Evolutionary conservation across 2,329 filamentous ascomycete species (phyloP).

Genomic region (Botrytis elliptica): DNA sequence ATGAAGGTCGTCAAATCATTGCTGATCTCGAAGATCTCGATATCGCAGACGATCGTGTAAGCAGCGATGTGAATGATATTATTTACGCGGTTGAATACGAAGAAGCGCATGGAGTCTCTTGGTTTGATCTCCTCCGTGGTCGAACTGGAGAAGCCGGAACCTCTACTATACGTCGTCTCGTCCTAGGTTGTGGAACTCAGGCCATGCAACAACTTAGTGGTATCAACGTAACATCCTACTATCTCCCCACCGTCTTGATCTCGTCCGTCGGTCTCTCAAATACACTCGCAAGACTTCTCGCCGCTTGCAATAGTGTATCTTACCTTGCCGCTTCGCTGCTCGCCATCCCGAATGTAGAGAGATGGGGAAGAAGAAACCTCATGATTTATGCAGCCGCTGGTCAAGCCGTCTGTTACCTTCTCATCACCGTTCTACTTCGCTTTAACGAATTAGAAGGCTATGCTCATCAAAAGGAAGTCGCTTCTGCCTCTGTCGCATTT

Average conservation of each 20-base stretch:
- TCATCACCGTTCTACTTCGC: constrained; percentile 44
- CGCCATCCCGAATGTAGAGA: constrained; percentile 47
- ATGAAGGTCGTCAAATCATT: constrained; percentile 41
- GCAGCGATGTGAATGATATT: constrained; percentile 51
- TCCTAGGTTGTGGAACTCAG: constrained; percentile 66
- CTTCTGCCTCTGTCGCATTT: constrained; percentile 32
- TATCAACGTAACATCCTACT: constrained; percentile 47
- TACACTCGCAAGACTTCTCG: constrained; percentile 52
- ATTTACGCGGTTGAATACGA: constrained; percentile 20
- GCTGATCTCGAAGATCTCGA: constrained; percentile 31
- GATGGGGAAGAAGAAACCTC: constrained; percentile 65
- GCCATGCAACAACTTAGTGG: constrained; percentile 52
- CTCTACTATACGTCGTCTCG: constrained; percentile 61
- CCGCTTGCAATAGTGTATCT: constrained; percentile 46
- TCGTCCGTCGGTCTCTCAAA: constrained; percentile 48
- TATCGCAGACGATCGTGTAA: constrained; percentile 52
- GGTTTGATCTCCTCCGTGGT: constrained; percentile 18
- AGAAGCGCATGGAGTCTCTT: constrained; percentile 15
- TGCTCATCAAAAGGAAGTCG: constrained; percentile 18
- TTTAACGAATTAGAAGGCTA: constrained; percentile 28
- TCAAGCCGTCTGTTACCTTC: constrained; percentile 63
- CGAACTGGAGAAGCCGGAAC: constrained; percentile 8
- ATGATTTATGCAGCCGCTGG: constrained; percentile 69
- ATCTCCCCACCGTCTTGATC: constrained; percentile 51
- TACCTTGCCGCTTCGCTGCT: constrained; percentile 27